phyloP scores from a whole-genome alignment of 2,329 filamentous ascomycete species.

The Cordyceps farinosa region DNA sequence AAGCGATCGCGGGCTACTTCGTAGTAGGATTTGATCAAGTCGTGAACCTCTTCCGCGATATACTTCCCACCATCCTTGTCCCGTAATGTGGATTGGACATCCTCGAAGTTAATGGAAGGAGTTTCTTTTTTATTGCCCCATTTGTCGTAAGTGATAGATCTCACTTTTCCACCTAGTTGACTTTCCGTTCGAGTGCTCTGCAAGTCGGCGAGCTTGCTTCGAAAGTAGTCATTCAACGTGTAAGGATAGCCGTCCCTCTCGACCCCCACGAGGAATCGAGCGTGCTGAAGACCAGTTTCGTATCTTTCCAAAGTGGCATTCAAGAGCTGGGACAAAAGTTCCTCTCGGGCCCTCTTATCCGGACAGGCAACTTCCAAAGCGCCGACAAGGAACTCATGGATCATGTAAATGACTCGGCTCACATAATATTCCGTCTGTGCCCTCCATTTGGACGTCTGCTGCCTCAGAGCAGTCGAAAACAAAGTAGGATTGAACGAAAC shows the following conservation, averaged over 20 bases:
- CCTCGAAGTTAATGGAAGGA: neutral
- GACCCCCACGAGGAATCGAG: constrained; percentile 25
- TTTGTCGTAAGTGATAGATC: constrained; percentile 8
- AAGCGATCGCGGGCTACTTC: constrained; percentile 30
- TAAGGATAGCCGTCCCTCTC: constrained; percentile 30
- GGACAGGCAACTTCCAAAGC: constrained; percentile 24
- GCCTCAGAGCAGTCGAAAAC: constrained; percentile 24
- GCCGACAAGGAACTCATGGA: constrained; percentile 29
- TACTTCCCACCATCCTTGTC: constrained; percentile 24
- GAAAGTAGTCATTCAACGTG: constrained; percentile 29
- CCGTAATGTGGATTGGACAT: constrained; percentile 20
- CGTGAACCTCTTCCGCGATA: constrained; percentile 28
- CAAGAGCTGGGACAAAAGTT: constrained; percentile 25
- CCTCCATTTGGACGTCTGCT: constrained; percentile 32
- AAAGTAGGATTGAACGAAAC: constrained; percentile 23
- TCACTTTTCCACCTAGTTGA: constrained; percentile 12
- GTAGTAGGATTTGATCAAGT: constrained; percentile 34
- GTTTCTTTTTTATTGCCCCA: too few species aligned
- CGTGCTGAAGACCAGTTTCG: constrained; percentile 23
- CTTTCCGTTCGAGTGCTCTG: neutral
- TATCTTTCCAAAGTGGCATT: constrained; percentile 26
- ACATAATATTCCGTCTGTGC: constrained; percentile 27
- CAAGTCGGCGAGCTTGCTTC: constrained; percentile 16
- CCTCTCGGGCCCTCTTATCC: constrained; percentile 18
- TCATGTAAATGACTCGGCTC: constrained; percentile 25